Evolutionary conservation across 1,284 basidiomycete genomes (phyloP).

Genomic region (Cryptococcus sp.): DNA sequence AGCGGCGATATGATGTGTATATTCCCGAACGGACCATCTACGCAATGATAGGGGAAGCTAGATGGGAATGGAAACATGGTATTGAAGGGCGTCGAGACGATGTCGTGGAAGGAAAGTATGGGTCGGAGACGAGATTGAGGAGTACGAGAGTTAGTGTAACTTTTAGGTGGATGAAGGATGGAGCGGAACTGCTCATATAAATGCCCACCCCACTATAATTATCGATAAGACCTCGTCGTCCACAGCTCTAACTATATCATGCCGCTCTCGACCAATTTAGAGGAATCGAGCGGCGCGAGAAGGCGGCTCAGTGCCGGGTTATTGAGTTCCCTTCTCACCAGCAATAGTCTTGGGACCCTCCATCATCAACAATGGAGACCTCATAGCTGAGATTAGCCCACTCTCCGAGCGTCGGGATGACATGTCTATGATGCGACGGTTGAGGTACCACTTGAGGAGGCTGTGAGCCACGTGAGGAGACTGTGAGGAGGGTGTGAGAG

Average conservation of each 20-base stretch:
- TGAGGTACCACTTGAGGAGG: too few relatives aligned
- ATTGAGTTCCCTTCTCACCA: conserved; percentile 50
- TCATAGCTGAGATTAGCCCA: conserved; percentile 9
- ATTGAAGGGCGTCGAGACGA: conserved; percentile 38
- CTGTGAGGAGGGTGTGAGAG: too few relatives aligned
- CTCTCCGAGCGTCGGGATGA: neutral
- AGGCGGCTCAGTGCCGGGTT: too few relatives aligned
- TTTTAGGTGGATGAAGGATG: conserved; percentile 44
- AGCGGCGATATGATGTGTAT: conserved; percentile 30
- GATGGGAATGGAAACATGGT: conserved; percentile 52
- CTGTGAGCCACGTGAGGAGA: too few relatives aligned
- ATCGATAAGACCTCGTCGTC: too few relatives aligned
- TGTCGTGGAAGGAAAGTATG: conserved; percentile 19
- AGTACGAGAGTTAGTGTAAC: conserved; percentile 44
- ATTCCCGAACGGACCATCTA: conserved; percentile 47
- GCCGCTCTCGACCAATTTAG: too few relatives aligned
- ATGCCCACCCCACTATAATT: too few relatives aligned
- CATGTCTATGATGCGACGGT: too few relatives aligned
- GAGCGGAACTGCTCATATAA: conserved; percentile 35
- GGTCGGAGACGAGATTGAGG: conserved; percentile 23
- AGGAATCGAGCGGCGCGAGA: too few relatives aligned
- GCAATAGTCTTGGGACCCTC: conserved; percentile 49
- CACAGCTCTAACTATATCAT: too few relatives aligned
- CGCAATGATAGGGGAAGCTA: conserved; percentile 42
- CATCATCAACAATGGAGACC: conserved; percentile 29